Conservation (phyloP, 192 early-diverging fungal species). For the Rhizoclosmatium globosum region DNA sequence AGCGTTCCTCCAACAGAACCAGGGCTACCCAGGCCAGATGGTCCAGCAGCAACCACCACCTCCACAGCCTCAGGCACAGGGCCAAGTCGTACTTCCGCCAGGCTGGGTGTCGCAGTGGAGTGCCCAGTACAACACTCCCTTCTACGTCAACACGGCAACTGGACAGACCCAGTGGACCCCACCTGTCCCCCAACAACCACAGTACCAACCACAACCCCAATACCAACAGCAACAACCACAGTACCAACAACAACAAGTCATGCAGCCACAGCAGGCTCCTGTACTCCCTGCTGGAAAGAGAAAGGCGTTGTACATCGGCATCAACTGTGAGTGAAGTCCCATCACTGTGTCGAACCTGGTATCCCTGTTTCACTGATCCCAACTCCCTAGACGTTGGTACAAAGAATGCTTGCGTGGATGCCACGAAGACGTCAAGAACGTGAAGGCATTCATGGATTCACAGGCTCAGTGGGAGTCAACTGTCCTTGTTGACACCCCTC, state of each 20-base stretch:
- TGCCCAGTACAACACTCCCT: slow-evolving; percentile 29
- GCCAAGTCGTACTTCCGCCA: slow-evolving; percentile 30
- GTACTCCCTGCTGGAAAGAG: neutral
- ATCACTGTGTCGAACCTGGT: no score
- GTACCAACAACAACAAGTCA: neutral
- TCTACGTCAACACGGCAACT: slow-evolving; percentile 43
- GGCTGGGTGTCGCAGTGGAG: slow-evolving; percentile 45
- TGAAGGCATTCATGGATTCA: neutral
- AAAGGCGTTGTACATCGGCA: neutral
- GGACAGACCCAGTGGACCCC: slow-evolving; percentile 43
- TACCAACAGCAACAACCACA: neutral
- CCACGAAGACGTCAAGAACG: neutral
- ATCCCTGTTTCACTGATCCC: neutral
- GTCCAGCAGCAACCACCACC: slow-evolving; percentile 1
- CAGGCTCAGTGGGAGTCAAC: neutral
- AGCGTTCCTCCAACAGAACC: neutral
- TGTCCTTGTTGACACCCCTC: slow-evolving; percentile 73
- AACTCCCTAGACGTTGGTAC: neutral
- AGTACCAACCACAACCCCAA: neutral
- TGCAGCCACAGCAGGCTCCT: neutral
- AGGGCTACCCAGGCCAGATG: neutral
- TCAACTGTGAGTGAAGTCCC: neutral
- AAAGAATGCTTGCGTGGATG: neutral
- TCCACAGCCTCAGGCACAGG: neutral
- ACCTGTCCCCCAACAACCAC: slow-evolving; percentile 15